A percentile compares a stretch with the other conserved stretches of the same genome.
phyloP scores from a whole-genome alignment of 2,329 filamentous ascomycete genomes.

The Knufia petricola region DNA sequence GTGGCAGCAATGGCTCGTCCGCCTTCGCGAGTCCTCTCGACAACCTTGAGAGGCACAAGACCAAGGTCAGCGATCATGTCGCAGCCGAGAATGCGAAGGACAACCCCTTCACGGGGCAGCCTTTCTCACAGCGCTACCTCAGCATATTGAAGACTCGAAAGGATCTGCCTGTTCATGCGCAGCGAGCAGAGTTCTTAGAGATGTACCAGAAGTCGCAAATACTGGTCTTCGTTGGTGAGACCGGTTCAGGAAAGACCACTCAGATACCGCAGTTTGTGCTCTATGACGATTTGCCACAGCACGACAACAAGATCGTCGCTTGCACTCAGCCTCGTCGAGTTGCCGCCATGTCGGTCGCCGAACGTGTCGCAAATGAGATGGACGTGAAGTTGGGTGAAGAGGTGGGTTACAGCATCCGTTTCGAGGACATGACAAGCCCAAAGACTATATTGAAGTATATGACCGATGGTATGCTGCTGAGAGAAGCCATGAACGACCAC shows the following conservation, averaged over 20 bases:
- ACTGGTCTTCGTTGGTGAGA: constrained; percentile 96
- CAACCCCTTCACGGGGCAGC: constrained; percentile 75
- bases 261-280: constrained; percentile 98
- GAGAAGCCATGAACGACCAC: constrained; percentile 94
- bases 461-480: constrained; percentile 97
- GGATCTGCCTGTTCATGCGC: constrained; percentile 82
- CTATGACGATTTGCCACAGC: constrained; percentile 87
- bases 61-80: constrained; percentile 65
- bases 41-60: constrained; percentile 65
- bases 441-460: constrained; percentile 98
- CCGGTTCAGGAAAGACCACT: constrained; percentile 97
- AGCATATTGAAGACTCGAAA: constrained; percentile 75
- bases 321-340: constrained; percentile 97
- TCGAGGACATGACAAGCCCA: constrained; percentile 83
- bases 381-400: constrained; percentile 87
- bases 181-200: constrained; percentile 85
- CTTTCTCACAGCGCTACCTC: constrained; percentile 77
- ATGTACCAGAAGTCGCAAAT: constrained; percentile 93
- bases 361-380: constrained; percentile 95
- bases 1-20: constrained; percentile 28
- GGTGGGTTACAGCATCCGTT: constrained; percentile 97
- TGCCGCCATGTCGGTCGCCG: constrained; percentile 95
- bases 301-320: constrained; percentile 78
- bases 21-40: constrained; percentile 45
- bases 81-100: constrained; percentile 67